Conservation (phyloP, 768 basidiomycete genomes). For the Panaeolus papilionaceus region DNA sequence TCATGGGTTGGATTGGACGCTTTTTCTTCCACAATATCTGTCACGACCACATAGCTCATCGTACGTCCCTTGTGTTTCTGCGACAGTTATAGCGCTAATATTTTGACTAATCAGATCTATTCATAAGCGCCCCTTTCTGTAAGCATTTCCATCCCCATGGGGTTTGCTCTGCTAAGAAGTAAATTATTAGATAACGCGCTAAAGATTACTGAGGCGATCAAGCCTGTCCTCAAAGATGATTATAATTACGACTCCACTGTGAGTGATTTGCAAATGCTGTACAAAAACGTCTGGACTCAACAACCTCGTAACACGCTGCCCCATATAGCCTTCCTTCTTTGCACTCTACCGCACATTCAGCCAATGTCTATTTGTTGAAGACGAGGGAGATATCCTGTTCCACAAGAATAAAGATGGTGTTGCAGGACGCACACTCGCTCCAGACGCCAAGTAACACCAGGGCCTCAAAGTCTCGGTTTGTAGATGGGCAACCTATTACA, state of each 20-base stretch:
- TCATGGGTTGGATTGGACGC: conserved; percentile 62
- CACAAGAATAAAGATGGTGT: conserved; percentile 55
- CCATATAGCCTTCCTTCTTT: conserved; percentile 38
- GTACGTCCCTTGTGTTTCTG: conserved; percentile 32
- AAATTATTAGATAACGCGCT: conserved; percentile 28
- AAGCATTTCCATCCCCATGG: conserved; percentile 24
- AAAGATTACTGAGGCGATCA: conserved; percentile 54
- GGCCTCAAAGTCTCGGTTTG: no score
- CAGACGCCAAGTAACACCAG: not conserved
- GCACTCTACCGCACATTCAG: conserved; percentile 60
- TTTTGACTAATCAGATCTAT: conserved; percentile 41
- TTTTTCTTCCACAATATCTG: conserved; percentile 67
- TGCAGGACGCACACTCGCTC: conserved; percentile 34
- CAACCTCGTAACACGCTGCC: conserved; percentile 18
- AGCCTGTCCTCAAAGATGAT: conserved; percentile 50
- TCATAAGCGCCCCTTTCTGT: conserved; percentile 60
- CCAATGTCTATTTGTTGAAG: conserved; percentile 58
- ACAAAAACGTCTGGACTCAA: conserved; percentile 30
- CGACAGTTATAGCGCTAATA: no score
- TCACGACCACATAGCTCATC: conserved; percentile 54
- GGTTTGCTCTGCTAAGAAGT: no score
- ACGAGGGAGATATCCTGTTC: conserved; percentile 57
- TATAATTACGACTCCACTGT: conserved; percentile 67
- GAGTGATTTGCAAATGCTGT: conserved; percentile 13
- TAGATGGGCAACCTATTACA: no score